Evolutionary conservation across 805 yeast genomes (phyloP).

Genomic region (Pichia paraexigua): DNA sequence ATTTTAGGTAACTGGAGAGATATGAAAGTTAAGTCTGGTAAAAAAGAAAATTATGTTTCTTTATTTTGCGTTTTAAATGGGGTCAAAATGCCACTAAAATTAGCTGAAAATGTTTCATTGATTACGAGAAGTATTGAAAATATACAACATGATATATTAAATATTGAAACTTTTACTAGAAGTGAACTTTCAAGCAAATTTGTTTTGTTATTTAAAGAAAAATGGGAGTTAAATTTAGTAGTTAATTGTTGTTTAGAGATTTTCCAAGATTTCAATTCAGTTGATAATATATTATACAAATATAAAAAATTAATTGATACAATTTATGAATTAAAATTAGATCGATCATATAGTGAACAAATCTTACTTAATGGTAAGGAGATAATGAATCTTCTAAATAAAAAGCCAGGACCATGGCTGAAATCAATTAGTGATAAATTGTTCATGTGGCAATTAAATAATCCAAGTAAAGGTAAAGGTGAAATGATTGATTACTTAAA

Average conservation of each 20-base stretch:
- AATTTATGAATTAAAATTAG: conserved; percentile 31
- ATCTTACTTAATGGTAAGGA: conserved; percentile 75
- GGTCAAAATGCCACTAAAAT: conserved; percentile 51
- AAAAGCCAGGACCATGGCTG: conserved; percentile 88
- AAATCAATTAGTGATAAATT: conserved; percentile 45
- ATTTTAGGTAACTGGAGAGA: conserved; percentile 44
- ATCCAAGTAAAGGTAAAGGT: conserved; percentile 47
- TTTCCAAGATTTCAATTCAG: conserved; percentile 8
- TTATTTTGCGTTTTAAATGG: conserved; percentile 59
- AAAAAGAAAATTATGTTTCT: conserved; percentile 31
- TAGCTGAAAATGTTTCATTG: conserved; percentile 42
- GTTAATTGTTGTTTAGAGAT: conserved; percentile 15
- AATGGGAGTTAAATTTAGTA: conserved; percentile 37
- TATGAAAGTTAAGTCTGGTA: conserved; percentile 23
- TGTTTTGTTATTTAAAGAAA: conserved; percentile 45
- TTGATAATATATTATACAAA: conserved; percentile 19
- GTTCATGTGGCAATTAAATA: conserved; percentile 68
- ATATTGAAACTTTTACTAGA: conserved; percentile 31
- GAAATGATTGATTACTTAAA: conserved; percentile 45
- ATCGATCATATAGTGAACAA: conserved; percentile 40
- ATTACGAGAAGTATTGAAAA: conserved; percentile 30
- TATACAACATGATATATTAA: conserved; percentile 16
- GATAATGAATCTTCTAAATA: conserved; percentile 40
- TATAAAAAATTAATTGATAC: conserved; percentile 29
- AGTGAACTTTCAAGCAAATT: conserved; percentile 50